phyloP scores from a whole-genome alignment of 805 yeast genomes.

The Candida sphagnicola region DNA sequence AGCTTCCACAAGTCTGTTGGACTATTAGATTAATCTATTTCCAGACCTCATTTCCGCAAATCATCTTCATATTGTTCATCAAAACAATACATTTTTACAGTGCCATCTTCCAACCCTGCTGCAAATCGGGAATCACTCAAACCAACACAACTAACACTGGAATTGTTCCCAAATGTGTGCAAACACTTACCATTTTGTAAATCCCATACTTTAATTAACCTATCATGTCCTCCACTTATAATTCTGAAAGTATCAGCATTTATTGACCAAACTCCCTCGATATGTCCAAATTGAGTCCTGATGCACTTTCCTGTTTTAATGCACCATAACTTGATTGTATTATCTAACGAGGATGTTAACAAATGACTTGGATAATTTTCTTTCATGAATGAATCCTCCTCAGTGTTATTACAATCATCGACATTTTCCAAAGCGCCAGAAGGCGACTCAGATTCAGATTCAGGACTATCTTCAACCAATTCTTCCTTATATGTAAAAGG shows the following conservation, averaged over 20 bases:
- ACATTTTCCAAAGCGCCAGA: constrained; percentile 3
- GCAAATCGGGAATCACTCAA: constrained; percentile 86
- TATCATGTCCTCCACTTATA: constrained; percentile 92
- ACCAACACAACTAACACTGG: constrained; percentile 63
- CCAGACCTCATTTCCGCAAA: constrained; percentile 2
- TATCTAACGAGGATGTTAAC: constrained; percentile 83
- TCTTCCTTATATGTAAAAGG: constrained; percentile 73
- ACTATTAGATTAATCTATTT: neutral
- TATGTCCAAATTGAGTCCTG: constrained; percentile 94
- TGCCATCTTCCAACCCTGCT: constrained; percentile 86
- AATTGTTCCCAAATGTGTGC: constrained; percentile 83
- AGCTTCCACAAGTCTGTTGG: too few relatives aligned
- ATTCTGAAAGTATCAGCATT: constrained; percentile 95
- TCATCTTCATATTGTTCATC: constrained; percentile 31
- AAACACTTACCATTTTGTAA: constrained; percentile 89
- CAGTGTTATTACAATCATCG: constrained; percentile 6
- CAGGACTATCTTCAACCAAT: constrained; percentile 44
- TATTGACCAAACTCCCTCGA: constrained; percentile 97
- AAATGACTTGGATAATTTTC: constrained; percentile 71
- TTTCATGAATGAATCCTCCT: constrained; percentile 17
- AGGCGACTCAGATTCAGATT: constrained; percentile 30
- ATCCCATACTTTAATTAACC: constrained; percentile 90
- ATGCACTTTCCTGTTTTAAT: constrained; percentile 82
- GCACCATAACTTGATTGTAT: constrained; percentile 92
- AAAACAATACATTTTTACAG: constrained; percentile 79